Evolutionary conservation across 2,329 filamentous ascomycete genomes (phyloP), one percentile per base, ranked within the genome.

Genomic region (Cladophialophora yegresii): DNA sequence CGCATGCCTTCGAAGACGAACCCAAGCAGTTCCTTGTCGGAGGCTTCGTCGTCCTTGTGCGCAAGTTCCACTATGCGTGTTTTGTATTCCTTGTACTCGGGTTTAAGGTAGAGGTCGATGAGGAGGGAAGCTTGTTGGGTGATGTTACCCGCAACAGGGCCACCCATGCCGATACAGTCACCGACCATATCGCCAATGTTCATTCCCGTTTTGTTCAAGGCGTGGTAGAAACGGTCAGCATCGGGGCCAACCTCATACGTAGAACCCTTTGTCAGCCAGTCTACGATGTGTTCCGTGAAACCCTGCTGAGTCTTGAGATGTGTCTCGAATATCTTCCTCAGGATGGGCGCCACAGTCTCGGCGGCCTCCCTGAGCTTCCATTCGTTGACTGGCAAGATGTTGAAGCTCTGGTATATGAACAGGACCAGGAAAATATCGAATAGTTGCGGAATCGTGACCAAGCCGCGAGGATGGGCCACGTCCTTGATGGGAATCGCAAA

Each of bases 401-500:
- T 84, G 78, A 84, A 83, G 75, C 75, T 79, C 65, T 84, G 81
- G 72, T 83, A 84, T 70, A 80, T 77, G 75, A 80, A 81, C 1
- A 82, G 71, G 7, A 78, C 76, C 5, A 81, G 73, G 69, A 76
- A 81, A 20, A 76, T 75, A 1, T 75, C 77, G 70, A 83, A 84
- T 0, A 79, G 74, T 65, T 84, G 78, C 12, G 80, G 75, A 16
- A 81, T 70, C 0, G 79, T 77, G 20, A 84, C 53, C 7, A 84
- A 58, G 2, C 88, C 89, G 69, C 81, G 84, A 2, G 85, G 84
- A 57, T 86, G 84, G 10, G 85, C 79, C 2, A 75, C 73, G 0
- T 85, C 87, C 78, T 90, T 90, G 45, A 92, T 78, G 0, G 89
- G 88, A 3, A 91, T 77, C 55, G 86, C 85, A 73, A 90, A 89